Evolutionary conservation across 2,329 filamentous ascomycete species (phyloP).

Genomic region (Neonectria neomacrospora): DNA sequence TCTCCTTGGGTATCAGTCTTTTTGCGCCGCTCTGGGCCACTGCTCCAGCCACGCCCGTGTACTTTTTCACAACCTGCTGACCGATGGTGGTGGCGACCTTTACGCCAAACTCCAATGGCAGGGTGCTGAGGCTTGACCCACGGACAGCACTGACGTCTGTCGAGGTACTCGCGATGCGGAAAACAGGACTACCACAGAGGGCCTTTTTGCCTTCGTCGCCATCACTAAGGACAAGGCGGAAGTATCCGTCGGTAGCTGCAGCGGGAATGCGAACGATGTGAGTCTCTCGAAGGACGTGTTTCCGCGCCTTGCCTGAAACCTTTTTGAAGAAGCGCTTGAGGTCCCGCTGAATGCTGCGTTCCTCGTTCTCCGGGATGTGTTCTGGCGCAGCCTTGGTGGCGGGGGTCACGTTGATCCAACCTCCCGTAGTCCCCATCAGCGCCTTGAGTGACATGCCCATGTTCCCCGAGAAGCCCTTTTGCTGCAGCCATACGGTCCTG

Average conservation of each 20-base stretch:
- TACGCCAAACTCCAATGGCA: slow-evolving; percentile 74
- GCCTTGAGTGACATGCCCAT: slow-evolving; percentile 75
- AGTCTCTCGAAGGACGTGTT: slow-evolving; percentile 69
- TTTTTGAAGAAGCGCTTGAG: slow-evolving; percentile 72
- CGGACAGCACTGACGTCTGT: slow-evolving; percentile 69
- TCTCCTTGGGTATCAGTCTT: slow-evolving; percentile 48
- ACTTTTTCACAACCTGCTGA: slow-evolving; percentile 56
- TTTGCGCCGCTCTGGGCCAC: slow-evolving; percentile 56
- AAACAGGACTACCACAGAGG: slow-evolving; percentile 74
- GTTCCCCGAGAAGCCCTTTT: slow-evolving; percentile 74
- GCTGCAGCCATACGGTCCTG: slow-evolving; percentile 74
- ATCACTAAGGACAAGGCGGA: slow-evolving; percentile 72
- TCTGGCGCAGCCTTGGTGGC: slow-evolving; percentile 56
- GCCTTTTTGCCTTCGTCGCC: slow-evolving; percentile 60
- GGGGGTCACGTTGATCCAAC: slow-evolving; percentile 77
- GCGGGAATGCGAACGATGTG: slow-evolving; percentile 73
- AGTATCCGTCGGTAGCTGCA: slow-evolving; percentile 73
- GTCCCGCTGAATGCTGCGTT: slow-evolving; percentile 75
- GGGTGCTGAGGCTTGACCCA: slow-evolving; percentile 71
- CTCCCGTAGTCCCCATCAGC: slow-evolving; percentile 66
- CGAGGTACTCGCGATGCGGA: slow-evolving; percentile 75
- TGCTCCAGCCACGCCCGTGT: slow-evolving; percentile 51
- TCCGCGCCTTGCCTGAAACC: slow-evolving; percentile 55
- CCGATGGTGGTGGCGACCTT: slow-evolving; percentile 65
- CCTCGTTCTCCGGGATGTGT: slow-evolving; percentile 66